Evolutionary conservation across 257 asterid genomes (phyloP).

Genomic region (Phtheirospermum japonicum): DNA sequence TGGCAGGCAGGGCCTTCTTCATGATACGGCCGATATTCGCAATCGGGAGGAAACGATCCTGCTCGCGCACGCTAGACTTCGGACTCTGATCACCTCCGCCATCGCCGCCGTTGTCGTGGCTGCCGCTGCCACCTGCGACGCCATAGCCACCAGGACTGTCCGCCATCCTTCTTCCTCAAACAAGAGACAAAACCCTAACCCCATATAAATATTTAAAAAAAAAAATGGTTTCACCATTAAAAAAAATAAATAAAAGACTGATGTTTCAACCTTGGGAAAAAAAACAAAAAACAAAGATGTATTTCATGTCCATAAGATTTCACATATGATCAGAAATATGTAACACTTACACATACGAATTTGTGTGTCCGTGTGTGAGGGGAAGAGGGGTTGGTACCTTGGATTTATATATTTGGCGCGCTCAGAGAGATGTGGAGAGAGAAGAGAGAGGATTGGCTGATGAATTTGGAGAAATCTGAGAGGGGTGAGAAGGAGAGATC

Average conservation of each 20-base stretch:
- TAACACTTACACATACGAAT: not conserved
- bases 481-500: conserved; percentile 44
- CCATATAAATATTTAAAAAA: conserved; percentile 7
- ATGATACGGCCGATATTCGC: conserved; percentile 72
- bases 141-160: conserved; percentile 51
- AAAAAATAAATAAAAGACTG: not conserved
- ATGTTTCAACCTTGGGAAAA: not conserved
- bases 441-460: conserved; percentile 43
- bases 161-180: conserved; percentile 37
- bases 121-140: conserved; percentile 43
- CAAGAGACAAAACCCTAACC: conserved; percentile 43
- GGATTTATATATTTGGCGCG: conserved; percentile 67
- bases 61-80: conserved; percentile 61
- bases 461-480: conserved; percentile 48
- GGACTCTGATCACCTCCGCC: conserved; percentile 65
- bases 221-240: not conserved
- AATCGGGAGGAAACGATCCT: conserved; percentile 67
- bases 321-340: not conserved
- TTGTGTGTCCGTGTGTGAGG: conserved; percentile 14
- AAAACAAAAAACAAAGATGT: not conserved
- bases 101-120: conserved; percentile 55
- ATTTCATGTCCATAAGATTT: conserved; percentile 8
- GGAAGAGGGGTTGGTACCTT: conserved; percentile 26
- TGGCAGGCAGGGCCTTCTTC: conserved; percentile 66
- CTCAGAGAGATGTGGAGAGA: conserved; percentile 14